Conservation (phyloP, 805 yeast species). For the Candida qinlingensis region DNA sequence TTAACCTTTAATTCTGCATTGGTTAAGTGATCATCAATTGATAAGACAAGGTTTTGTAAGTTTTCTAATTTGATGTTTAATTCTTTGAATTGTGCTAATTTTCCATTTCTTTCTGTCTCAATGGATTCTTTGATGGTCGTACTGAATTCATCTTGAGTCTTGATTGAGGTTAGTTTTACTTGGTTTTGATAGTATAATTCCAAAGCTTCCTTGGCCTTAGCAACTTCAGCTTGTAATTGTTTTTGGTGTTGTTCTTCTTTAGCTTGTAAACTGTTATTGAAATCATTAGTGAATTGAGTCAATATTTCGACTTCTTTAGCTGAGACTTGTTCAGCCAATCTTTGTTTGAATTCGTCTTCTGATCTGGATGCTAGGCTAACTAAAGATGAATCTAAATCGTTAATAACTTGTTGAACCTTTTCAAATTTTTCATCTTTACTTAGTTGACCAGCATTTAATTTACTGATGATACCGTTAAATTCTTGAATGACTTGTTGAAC, state of each 20-base stretch:
- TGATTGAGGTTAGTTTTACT: constrained; percentile 58
- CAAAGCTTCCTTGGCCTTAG: constrained; percentile 59
- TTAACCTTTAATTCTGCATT: constrained; percentile 34
- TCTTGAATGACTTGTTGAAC: constrained; percentile 21
- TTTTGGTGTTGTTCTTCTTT: constrained; percentile 55
- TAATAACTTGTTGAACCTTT: constrained; percentile 12
- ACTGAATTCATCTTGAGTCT: constrained; percentile 64
- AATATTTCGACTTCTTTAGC: constrained; percentile 51
- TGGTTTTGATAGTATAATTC: constrained; percentile 70
- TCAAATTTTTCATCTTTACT: constrained; percentile 11
- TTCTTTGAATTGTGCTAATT: constrained; percentile 62
- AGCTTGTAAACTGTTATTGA: constrained; percentile 53
- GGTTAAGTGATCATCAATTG: constrained; percentile 33
- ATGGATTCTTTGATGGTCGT: constrained; percentile 51
- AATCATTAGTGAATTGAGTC: constrained; percentile 53
- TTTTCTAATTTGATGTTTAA: constrained; percentile 49
- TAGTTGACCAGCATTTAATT: constrained; percentile 21
- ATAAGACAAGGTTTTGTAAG: constrained; percentile 48
- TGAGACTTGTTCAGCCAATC: constrained; percentile 21
- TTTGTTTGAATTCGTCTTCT: constrained; percentile 8
- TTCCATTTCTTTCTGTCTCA: constrained; percentile 72
- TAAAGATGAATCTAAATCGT: constrained; percentile 19
- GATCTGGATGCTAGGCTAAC: constrained; percentile 10
- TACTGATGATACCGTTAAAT: constrained; percentile 20
- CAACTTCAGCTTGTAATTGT: constrained; percentile 58